Evolutionary conservation across 2,329 filamentous ascomycete genomes (phyloP).

Genomic region (Paradendryphiella salina): DNA sequence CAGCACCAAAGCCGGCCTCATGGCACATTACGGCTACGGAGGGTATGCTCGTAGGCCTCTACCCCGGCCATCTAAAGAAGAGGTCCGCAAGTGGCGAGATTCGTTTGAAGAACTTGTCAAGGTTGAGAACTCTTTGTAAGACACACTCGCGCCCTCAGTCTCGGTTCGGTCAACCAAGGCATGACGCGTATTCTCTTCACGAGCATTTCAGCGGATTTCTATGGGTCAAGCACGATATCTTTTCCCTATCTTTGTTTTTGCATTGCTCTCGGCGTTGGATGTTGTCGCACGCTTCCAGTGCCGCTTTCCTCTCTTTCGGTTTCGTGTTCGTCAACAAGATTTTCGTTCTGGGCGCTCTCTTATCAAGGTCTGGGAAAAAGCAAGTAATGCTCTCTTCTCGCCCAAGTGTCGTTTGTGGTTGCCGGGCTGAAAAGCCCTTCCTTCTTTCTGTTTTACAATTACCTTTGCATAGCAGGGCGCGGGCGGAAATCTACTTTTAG

Average conservation of each 20-base stretch:
- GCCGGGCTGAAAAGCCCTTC: too few species aligned
- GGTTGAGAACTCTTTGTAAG: slow-evolving; percentile 46
- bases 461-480: too few species aligned
- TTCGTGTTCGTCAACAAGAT: slow-evolving; percentile 7
- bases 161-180: too few species aligned
- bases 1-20: slow-evolving; percentile 67
- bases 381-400: too few species aligned
- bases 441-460: too few species aligned
- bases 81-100: slow-evolving; percentile 47
- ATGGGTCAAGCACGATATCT: neutral
- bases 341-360: slow-evolving; percentile 5
- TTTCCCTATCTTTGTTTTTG: slow-evolving; percentile 15
- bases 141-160: neutral
- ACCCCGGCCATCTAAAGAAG: slow-evolving; percentile 53
- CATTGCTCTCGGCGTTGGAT: slow-evolving; percentile 37
- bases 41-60: slow-evolving; percentile 62
- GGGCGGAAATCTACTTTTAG: too few species aligned
- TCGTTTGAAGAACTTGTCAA: slow-evolving; percentile 53
- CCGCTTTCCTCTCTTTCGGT: slow-evolving; percentile 23
- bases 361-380: too few species aligned
- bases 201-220: too few species aligned
- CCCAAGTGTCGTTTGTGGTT: too few species aligned
- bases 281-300: slow-evolving; percentile 25
- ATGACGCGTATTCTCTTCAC: too few species aligned
- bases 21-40: slow-evolving; percentile 67